phyloP scores from a whole-genome alignment of 1,139 yeast genomes.

The Barnettozyma hawaiiensis region DNA sequence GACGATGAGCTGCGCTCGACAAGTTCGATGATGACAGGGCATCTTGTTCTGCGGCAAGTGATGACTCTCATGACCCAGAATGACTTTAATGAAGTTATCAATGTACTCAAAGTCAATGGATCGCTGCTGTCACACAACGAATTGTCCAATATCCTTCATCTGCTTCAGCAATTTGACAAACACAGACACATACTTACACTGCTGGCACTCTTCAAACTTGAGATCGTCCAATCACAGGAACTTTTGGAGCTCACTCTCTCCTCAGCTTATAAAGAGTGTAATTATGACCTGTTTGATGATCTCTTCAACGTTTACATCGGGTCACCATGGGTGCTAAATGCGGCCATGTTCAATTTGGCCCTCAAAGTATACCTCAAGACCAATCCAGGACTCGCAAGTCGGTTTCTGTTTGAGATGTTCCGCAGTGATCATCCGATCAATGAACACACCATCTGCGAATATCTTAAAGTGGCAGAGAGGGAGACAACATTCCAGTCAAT shows the following conservation, averaged over 20 bases:
- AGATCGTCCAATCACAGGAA: constrained; percentile 5
- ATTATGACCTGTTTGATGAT: constrained; percentile 18
- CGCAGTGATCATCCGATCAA: constrained; percentile 22
- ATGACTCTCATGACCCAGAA: constrained; percentile 1
- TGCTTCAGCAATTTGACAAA: constrained; percentile 9
- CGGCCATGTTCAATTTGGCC: constrained; percentile 20
- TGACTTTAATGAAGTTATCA: constrained; percentile 5
- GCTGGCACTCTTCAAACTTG: constrained; percentile 8
- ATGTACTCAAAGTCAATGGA: constrained; percentile 6
- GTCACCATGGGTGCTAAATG: constrained; percentile 9
- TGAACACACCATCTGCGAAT: constrained; percentile 17
- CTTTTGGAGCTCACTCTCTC: constrained; percentile 8
- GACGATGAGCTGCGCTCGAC: background rate
- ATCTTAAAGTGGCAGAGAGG: constrained; percentile 16
- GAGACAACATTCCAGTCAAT: constrained; percentile 19
- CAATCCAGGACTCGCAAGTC: constrained; percentile 24
- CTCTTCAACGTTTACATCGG: constrained; percentile 19
- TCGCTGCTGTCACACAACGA: constrained; percentile 4
- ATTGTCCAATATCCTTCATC: constrained; percentile 4
- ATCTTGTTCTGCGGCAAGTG: background rate
- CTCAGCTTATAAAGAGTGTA: constrained; percentile 8
- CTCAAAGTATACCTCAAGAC: constrained; percentile 18
- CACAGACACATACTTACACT: constrained; percentile 8
- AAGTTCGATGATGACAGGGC: background rate
- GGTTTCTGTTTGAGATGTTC: constrained; percentile 24